Percentiles rank a stretch among this genome's conserved stretches.
Conservation (phyloP, 129 eudicot species). For the Dittrichia graveolens region DNA sequence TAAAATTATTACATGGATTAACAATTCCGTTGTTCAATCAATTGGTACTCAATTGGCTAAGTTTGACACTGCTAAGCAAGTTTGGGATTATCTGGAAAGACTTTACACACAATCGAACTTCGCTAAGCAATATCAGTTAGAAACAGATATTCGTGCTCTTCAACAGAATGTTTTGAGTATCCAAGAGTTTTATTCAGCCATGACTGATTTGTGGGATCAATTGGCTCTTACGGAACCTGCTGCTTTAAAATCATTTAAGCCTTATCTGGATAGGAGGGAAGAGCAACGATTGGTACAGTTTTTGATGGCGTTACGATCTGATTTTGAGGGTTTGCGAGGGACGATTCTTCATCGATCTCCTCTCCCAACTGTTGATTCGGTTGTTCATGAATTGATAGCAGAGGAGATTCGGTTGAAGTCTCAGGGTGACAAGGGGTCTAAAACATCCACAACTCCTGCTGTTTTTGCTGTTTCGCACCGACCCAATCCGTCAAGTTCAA, state of each 20-base stretch:
- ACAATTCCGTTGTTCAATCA: no score
- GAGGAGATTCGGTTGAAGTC: constrained; percentile 13
- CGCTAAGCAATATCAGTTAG: background rate
- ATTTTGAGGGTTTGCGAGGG: constrained; percentile 17
- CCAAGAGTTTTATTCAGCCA: background rate
- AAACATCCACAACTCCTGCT: no score
- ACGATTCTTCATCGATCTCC: constrained; percentile 10
- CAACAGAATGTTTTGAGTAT: background rate
- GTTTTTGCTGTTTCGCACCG: no score
- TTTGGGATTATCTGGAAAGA: no score
- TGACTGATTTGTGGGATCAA: background rate
- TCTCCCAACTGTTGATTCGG: background rate
- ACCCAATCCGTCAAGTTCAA: no score
- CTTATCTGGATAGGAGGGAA: background rate
- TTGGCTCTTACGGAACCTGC: constrained; percentile 7
- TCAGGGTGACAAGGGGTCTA: background rate
- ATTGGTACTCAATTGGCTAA: no score
- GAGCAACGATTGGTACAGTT: constrained; percentile 9
- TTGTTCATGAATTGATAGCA: constrained; percentile 13
- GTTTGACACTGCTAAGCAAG: no score
- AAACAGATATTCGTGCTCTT: background rate
- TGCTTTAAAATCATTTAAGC: background rate
- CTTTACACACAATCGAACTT: background rate
- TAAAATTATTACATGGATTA: no score
- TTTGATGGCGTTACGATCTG: constrained; percentile 12